Evolutionary conservation across 768 basidiomycete species (phyloP).

Genomic region (Suillus alpinus): DNA sequence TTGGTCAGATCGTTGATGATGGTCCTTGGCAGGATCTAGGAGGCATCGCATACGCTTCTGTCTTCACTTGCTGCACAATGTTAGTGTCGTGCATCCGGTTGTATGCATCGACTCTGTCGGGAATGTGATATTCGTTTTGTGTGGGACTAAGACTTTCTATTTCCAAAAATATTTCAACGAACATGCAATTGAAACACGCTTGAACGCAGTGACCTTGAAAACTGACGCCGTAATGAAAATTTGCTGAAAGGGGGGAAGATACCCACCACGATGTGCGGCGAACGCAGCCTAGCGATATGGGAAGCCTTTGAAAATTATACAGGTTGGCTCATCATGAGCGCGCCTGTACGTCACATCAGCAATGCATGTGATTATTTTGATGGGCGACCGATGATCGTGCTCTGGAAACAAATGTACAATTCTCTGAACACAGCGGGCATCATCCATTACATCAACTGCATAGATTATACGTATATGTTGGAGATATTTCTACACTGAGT

Average conservation of each 20-base stretch:
- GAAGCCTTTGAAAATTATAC: neutral
- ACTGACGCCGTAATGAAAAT: neutral
- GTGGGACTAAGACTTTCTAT: neutral
- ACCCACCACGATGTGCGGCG: neutral
- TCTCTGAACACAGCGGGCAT: neutral
- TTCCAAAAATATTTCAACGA: neutral
- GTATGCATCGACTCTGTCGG: too few species aligned
- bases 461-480: neutral
- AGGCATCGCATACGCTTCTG: too few species aligned
- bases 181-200: neutral
- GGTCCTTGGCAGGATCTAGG: too few species aligned
- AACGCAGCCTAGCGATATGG: neutral
- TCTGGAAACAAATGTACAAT: neutral
- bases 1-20: too few species aligned
- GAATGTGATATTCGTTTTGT: neutral
- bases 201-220: neutral
- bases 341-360: neutral
- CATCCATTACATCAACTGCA: neutral
- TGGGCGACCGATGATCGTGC: neutral
- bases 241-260: neutral
- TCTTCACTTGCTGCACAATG: too few species aligned
- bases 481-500: neutral
- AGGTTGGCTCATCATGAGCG: neutral
- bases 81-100: too few species aligned
- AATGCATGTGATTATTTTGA: neutral